Base-by-base conservation (phyloP, 148 eudicot genomes). In the Nyssa sinensis region DNA sequence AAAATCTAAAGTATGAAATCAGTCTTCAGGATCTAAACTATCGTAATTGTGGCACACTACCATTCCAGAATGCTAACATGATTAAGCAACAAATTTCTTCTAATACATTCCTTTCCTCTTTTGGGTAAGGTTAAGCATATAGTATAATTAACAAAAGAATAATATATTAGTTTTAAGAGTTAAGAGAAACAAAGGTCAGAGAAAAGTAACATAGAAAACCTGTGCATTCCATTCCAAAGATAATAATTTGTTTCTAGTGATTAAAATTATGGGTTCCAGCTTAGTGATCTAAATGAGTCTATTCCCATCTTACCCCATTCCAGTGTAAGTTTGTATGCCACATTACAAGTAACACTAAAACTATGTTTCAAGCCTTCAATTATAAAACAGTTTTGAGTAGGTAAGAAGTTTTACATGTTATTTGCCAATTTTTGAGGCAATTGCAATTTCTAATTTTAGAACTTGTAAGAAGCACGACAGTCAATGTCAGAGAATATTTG, bases 111-210 rank as follows among this genome's bases (percentile, higher is more conserved):
- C 58, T 55, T 16, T 6, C 3, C 33, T 32, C 3, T 33, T 23
- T 7, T 3, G 44, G n/a, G 44, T 39, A 7, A 39, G n/a, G 7
- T 39, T 27, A 27, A 25, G 32, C 2, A 49, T 21, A 74, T 23
- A 74, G 25, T 28, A 24, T 60, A 16, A 65, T 17, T 33, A 19
- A 73, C 27, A 72, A 64, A 59, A 70, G 53, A 49, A 39, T n/a
- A 64, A 44, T 39, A 72, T 28, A 62, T 7, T 53, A 34, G 31
- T 44, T 44, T 25, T 34, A 21, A 53, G 21, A 51, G 21, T 16
- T 21, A 63, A 44, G 49, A 24, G n/a, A 19, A 24, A 47, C 70
- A 74, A 32, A 29, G 31, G 21, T 31, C 25, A 31, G 53, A 44
- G 30, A 37, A 69, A 31, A 27, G 27, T 44, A 34, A 53, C 7